Evolutionary conservation across 352 stramenopile species (phyloP).

Genomic region (Phytophthora megakarya): DNA sequence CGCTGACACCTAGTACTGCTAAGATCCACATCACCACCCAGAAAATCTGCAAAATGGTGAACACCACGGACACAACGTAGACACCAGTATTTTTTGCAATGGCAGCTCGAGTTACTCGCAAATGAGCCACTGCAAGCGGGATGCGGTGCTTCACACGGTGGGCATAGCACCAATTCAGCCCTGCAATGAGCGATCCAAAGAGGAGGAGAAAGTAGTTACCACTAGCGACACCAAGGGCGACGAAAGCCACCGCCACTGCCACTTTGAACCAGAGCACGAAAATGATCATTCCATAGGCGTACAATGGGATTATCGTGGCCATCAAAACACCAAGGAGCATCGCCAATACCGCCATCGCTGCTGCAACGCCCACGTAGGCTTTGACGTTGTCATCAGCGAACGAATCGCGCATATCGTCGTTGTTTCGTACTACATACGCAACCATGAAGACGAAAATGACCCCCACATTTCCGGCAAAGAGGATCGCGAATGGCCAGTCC

Average conservation of each 20-base stretch:
- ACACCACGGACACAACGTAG: conserved; percentile 78
- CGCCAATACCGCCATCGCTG: background rate
- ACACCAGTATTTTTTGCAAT: conserved; percentile 85
- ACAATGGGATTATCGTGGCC: conserved; percentile 65
- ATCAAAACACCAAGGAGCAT: conserved; percentile 45
- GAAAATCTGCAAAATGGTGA: conserved; percentile 81
- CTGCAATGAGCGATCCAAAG: conserved; percentile 47
- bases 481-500: conserved; percentile 68
- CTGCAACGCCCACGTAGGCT: background rate
- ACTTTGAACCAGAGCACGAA: conserved; percentile 83
- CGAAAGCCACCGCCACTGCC: conserved; percentile 47
- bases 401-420: background rate
- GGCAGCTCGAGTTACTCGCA: conserved; percentile 82
- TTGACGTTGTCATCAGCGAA: conserved; percentile 2
- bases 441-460: conserved; percentile 4
- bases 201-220: conserved; percentile 31
- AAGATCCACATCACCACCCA: conserved; percentile 90
- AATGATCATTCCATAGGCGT: conserved; percentile 68
- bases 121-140: conserved; percentile 91
- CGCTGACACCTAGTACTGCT: conserved; percentile 76
- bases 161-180: conserved; percentile 79
- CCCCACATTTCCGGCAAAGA: conserved; percentile 68
- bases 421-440: background rate
- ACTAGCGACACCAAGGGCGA: conserved; percentile 47
- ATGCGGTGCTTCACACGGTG: conserved; percentile 81